Conservation (phyloP, 441 rosid genomes). For the Pelargonium fulgidum region DNA sequence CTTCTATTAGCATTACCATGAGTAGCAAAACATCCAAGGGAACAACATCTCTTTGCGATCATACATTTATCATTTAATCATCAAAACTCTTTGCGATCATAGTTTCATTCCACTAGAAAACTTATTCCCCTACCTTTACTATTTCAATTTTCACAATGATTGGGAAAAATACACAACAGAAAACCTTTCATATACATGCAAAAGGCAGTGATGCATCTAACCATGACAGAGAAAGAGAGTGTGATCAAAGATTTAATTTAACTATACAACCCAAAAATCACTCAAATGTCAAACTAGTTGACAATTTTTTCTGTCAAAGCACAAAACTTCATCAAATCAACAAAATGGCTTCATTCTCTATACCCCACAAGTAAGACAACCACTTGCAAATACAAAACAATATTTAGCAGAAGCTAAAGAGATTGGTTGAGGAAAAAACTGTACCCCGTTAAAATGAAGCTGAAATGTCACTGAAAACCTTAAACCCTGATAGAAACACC, state of each 20-base stretch:
- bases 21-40: too few species aligned
- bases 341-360: not conserved
- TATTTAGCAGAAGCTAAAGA: not conserved
- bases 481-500: not conserved
- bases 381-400: not conserved
- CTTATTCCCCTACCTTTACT: not conserved
- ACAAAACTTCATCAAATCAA: not conserved
- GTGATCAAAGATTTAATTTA: too few species aligned
- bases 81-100: not conserved
- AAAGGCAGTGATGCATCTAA: too few species aligned
- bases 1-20: too few species aligned
- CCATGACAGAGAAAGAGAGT: too few species aligned
- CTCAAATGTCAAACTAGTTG: not conserved
- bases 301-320: not conserved
- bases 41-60: not conserved
- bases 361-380: not conserved
- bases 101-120: not conserved
- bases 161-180: not conserved
- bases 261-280: too few species aligned
- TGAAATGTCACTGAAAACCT: not conserved
- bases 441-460: not conserved
- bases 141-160: not conserved
- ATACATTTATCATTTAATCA: not conserved
- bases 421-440: not conserved
- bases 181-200: too few species aligned